Conservation (phyloP, 2,329 filamentous ascomycete species). For the Pseudogymnoascus sp. region DNA sequence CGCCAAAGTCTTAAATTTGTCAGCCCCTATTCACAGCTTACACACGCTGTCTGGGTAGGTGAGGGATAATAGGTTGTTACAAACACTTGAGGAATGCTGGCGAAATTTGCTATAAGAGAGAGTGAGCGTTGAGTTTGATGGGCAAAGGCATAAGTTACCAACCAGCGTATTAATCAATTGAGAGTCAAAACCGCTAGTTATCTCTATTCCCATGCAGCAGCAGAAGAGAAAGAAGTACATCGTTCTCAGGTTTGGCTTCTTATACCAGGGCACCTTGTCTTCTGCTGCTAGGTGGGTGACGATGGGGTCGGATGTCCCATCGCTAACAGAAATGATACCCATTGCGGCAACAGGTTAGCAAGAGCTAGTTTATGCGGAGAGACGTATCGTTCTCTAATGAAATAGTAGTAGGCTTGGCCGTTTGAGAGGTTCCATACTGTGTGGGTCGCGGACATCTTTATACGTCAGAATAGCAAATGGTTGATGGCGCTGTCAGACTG, state of each 20-base stretch:
- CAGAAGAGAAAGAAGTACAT: constrained; percentile 37
- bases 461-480: neutral
- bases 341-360: neutral
- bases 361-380: neutral
- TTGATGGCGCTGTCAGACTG: neutral
- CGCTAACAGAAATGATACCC: neutral
- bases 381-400: neutral
- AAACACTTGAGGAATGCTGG: neutral
- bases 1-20: neutral
- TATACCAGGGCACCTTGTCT: constrained; percentile 34
- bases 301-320: constrained; percentile 28
- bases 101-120: neutral
- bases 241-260: constrained; percentile 32
- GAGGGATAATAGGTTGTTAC: neutral
- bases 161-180: constrained; percentile 39
- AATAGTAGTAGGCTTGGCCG: neutral
- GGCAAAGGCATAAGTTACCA: constrained; percentile 25
- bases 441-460: neutral
- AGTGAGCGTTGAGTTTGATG: neutral
- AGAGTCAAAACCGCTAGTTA: constrained; percentile 48
- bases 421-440: neutral
- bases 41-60: neutral
- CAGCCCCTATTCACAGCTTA: neutral
- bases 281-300: constrained; percentile 34
- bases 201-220: constrained; percentile 47